Percentiles rank a stretch among this genome's conserved stretches.
Conservation (phyloP, 1,284 basidiomycete genomes). For the Kwoniella shivajii region DNA sequence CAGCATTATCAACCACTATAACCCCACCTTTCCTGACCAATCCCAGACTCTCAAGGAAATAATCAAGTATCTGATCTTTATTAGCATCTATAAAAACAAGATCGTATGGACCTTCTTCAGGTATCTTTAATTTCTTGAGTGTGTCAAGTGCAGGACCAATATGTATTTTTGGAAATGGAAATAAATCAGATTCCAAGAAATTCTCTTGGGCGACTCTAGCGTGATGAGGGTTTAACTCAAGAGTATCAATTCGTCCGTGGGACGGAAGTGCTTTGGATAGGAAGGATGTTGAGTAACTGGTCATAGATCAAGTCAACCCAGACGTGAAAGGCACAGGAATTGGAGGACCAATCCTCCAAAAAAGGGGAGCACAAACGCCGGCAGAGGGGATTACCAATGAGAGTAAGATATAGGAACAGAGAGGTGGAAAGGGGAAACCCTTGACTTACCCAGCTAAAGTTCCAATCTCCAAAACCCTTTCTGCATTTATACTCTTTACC, state of each 20-base stretch:
- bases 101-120: conserved; percentile 38
- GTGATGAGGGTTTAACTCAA: conserved; percentile 38
- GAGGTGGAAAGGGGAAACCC: no score
- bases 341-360: no score
- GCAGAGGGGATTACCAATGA: no score
- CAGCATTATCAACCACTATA: conserved; percentile 45
- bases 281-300: conserved; percentile 44
- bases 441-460: conserved; percentile 44
- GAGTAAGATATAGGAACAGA: no score
- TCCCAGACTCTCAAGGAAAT: conserved; percentile 41
- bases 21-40: conserved; percentile 42
- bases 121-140: conserved; percentile 22
- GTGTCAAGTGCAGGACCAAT: conserved; percentile 36
- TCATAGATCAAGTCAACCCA: not conserved
- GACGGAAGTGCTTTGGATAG: conserved; percentile 37
- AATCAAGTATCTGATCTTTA: conserved; percentile 39
- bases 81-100: conserved; percentile 50
- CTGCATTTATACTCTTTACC: conserved; percentile 33
- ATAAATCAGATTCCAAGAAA: conserved; percentile 44
- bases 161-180: conserved; percentile 46
- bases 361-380: no score
- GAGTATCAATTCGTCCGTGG: conserved; percentile 48
- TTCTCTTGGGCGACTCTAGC: conserved; percentile 41
- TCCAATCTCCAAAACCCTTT: conserved; percentile 46
- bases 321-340: no score